phyloP scores from a whole-genome alignment of 148 eudicot species.

The Bassia scoparia region DNA sequence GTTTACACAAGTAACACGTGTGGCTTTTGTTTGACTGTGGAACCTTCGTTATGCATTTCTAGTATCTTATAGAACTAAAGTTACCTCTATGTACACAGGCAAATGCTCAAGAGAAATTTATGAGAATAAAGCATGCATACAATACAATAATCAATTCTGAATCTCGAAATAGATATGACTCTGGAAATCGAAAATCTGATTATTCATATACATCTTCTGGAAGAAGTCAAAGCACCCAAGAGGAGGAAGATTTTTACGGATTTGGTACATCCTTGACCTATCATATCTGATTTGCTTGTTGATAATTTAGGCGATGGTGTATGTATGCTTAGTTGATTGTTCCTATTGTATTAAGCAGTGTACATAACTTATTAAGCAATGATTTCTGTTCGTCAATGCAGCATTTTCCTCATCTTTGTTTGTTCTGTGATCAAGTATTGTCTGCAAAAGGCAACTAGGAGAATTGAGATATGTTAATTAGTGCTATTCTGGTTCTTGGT shows the following conservation, averaged over 20 bases:
- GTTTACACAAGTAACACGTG: neutral
- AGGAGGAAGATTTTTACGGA: conserved; percentile 93
- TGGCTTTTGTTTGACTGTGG: neutral
- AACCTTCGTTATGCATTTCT: neutral
- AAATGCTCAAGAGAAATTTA: conserved; percentile 87
- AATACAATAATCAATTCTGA: conserved; percentile 73
- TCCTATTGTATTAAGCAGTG: neutral
- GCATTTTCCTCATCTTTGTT: neutral
- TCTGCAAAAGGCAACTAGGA: neutral
- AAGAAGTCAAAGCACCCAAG: conserved; percentile 48
- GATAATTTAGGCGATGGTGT: neutral
- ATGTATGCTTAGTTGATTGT: neutral
- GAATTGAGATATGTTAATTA: neutral
- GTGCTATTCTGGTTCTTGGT: neutral
- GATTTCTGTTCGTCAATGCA: neutral
- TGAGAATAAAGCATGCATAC: conserved; percentile 98
- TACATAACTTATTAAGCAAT: neutral
- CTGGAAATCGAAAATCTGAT: conserved; percentile 44
- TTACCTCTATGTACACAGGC: conserved; percentile 40
- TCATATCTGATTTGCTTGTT: neutral
- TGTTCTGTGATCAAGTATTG: neutral
- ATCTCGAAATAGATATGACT: conserved; percentile 53
- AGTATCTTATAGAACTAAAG: neutral
- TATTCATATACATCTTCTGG: conserved; percentile 55
- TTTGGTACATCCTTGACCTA: conserved; percentile 46